Evolutionary conservation across 768 basidiomycete genomes (phyloP), one percentile per base, ranked within the genome.

Genomic region (Suillus cothurnatus): DNA sequence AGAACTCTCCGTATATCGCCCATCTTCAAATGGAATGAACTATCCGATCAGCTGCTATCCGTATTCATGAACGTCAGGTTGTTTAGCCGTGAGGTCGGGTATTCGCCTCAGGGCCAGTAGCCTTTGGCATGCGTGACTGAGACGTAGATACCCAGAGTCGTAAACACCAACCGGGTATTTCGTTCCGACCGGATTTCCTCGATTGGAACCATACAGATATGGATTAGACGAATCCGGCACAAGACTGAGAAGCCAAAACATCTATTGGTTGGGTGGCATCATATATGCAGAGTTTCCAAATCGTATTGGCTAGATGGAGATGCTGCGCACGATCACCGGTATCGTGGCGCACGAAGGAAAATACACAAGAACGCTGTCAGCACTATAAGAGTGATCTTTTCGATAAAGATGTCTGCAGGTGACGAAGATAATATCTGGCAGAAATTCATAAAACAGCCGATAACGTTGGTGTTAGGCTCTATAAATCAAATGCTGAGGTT

Each of bases 241-340:
- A 88, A 92, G 70, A 92, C 90, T 0, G 85, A 81, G 68, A 91
- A 90, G 0, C 86, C 87, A 71, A 93, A 92, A 4, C 86, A 71
- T 93, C 90, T 6, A 82, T 86, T 62, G 93, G 76, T 0, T 86
- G 88, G 61, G 92, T 85, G 7, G 83, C 84, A 64, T 93, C 6
- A 47, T 14, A n/a, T 82, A 0, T 88, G 87, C 0, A 91, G 73
- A 17, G 92, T 67, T 50, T 81, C 80, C 4, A 74, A 68, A 71
- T 56, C 32, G 83, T 73, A 66, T 90, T 85, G 7, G 82, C 76
- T 23, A 82, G 69, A 12, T 88, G 83, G 26, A 91, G 72, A 0
- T 73, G 74, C 43, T 81, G 78, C 0, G 84, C 82, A 1, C 82
- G 78, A 67, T 90, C 86, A 6, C 64, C 70, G 49, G 66, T 43